Evolutionary conservation across 2,329 filamentous ascomycete species (phyloP).

Genomic region (Neopestalotiopsis rosae): DNA sequence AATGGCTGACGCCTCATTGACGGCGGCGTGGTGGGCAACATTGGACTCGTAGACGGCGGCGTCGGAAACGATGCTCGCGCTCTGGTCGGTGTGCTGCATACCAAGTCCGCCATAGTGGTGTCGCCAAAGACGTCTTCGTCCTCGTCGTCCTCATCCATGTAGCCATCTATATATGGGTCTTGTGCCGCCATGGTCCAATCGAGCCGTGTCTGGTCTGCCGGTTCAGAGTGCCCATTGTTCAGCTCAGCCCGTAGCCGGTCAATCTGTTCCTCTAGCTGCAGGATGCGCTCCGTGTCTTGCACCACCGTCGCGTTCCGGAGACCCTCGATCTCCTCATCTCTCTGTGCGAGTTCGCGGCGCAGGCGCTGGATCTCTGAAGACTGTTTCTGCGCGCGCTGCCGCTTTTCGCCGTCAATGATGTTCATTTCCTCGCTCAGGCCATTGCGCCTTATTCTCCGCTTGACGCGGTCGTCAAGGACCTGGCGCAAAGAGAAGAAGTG

Average conservation of each 20-base stretch:
- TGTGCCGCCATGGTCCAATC: constrained; percentile 59
- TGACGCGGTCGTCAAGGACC: constrained; percentile 54
- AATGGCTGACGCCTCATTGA: constrained; percentile 28
- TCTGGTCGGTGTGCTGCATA: constrained; percentile 56
- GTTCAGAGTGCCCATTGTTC: constrained; percentile 19
- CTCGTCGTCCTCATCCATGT: constrained; percentile 5
- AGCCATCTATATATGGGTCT: constrained; percentile 52
- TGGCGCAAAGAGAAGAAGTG: constrained; percentile 42
- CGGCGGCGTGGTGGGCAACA: constrained; percentile 42
- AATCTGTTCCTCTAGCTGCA: constrained; percentile 43
- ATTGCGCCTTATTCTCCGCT: constrained; percentile 61
- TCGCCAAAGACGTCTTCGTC: constrained; percentile 47
- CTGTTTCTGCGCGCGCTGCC: constrained; percentile 42
- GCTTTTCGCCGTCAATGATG: constrained; percentile 53
- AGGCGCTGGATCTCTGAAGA: constrained; percentile 56
- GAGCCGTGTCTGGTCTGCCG: constrained; percentile 30
- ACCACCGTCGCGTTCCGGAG: constrained; percentile 55
- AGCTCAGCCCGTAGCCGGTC: constrained; percentile 37
- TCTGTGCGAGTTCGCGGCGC: constrained; percentile 51
- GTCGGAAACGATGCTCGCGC: constrained; percentile 55
- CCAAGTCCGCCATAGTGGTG: constrained; percentile 54
- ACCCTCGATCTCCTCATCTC: constrained; percentile 59
- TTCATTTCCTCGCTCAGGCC: constrained; percentile 65
- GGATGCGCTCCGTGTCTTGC: constrained; percentile 49
- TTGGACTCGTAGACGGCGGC: constrained; percentile 58